phyloP scores from a whole-genome alignment of 2,329 filamentous ascomycete species.

The Aspergillus oerlinghausenensis region DNA sequence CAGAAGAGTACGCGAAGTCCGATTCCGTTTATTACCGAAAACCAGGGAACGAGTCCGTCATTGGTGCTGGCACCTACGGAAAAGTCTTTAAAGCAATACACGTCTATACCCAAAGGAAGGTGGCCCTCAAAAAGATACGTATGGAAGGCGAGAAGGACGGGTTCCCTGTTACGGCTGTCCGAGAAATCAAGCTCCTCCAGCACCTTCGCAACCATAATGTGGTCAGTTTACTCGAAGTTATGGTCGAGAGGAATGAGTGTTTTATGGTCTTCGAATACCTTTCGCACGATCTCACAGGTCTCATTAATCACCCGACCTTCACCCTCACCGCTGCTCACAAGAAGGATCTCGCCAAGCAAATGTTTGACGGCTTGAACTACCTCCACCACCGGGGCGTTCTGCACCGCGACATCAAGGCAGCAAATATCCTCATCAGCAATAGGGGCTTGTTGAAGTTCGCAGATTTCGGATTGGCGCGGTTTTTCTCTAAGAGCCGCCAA shows the following conservation, averaged over 20 bases:
- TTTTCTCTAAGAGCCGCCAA: slow-evolving; percentile 88
- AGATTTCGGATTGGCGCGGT: slow-evolving; percentile 92
- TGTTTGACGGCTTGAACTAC: slow-evolving; percentile 92
- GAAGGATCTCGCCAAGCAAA: slow-evolving; percentile 86
- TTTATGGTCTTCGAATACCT: slow-evolving; percentile 99
- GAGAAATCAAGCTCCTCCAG: slow-evolving; percentile 96
- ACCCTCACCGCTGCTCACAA: slow-evolving; percentile 78
- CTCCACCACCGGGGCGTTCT: slow-evolving; percentile 89
- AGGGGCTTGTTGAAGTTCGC: slow-evolving; percentile 86
- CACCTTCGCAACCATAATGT: slow-evolving; percentile 86
- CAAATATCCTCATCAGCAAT: slow-evolving; percentile 91
- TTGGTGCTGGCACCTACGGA: slow-evolving; percentile 91
- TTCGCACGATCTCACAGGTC: slow-evolving; percentile 88
- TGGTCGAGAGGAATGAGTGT: slow-evolving; percentile 98
- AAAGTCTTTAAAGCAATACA: slow-evolving; percentile 93
- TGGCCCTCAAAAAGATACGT: slow-evolving; percentile 95
- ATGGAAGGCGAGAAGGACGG: slow-evolving; percentile 99
- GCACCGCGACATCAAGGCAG: slow-evolving; percentile 96
- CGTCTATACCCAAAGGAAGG: slow-evolving; percentile 68
- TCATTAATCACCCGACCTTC: slow-evolving; percentile 92
- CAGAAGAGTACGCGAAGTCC: slow-evolving; percentile 68
- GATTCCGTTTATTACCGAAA: slow-evolving; percentile 93
- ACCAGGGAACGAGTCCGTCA: slow-evolving; percentile 93
- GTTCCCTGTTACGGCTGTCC: slow-evolving; percentile 92
- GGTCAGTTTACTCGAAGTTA: slow-evolving; percentile 86